Percentiles rank a stretch among this genome's conserved stretches.
phyloP scores from a whole-genome alignment of 192 early-diverging fungal species.

The Mortierella claussenii region DNA sequence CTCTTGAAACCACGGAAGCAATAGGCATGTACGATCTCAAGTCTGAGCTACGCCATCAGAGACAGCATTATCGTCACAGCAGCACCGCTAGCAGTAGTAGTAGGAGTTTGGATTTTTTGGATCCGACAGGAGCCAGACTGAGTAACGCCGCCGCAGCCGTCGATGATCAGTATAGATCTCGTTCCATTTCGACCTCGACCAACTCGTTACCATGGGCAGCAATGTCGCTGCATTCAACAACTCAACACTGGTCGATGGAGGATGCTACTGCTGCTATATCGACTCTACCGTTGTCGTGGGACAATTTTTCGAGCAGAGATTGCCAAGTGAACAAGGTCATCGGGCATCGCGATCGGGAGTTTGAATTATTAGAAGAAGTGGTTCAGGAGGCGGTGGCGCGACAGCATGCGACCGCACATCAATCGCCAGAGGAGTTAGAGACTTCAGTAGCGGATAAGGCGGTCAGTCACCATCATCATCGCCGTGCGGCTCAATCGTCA shows the following conservation, averaged over 20 bases:
- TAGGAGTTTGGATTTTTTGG: conserved; percentile 10
- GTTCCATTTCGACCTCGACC: background rate
- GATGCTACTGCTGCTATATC: conserved; percentile 13
- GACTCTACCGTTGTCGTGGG: conserved; percentile 31
- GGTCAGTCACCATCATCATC: background rate
- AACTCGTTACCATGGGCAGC: background rate
- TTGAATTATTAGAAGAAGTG: conserved; percentile 27
- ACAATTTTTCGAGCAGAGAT: conserved; percentile 40
- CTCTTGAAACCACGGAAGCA: too few relatives aligned
- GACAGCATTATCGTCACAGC: conserved; percentile 2
- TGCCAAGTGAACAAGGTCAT: conserved; percentile 44
- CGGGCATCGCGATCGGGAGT: conserved; percentile 28
- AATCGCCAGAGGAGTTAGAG: background rate
- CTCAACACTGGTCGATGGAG: background rate
- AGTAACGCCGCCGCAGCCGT: background rate
- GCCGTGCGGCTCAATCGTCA: background rate
- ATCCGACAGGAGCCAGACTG: conserved; percentile 5
- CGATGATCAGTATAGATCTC: background rate
- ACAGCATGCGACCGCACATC: conserved; percentile 6
- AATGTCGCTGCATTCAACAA: background rate
- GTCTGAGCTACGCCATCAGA: background rate
- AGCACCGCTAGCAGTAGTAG: conserved; percentile 2
- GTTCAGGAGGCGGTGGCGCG: conserved; percentile 40
- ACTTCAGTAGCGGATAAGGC: background rate
- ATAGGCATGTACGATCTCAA: too few relatives aligned